phyloP scores from a whole-genome alignment of 345 rosid genomes.

The Rhizophora apiculata region DNA sequence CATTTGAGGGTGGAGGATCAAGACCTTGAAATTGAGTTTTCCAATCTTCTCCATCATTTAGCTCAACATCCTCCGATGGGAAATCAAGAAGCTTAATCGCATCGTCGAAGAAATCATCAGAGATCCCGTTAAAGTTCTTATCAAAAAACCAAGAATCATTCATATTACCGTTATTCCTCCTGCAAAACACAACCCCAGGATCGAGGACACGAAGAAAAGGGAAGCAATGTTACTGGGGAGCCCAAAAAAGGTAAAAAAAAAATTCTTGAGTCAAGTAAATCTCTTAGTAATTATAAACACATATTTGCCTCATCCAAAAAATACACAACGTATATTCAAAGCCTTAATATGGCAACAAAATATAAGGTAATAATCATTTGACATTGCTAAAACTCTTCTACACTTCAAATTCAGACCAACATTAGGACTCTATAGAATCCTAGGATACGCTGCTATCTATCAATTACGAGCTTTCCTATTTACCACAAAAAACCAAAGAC shows the following conservation, averaged over 20 bases:
- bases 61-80: constrained; percentile 60
- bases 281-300: too few relatives aligned
- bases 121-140: constrained; percentile 40
- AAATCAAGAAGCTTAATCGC: constrained; percentile 46
- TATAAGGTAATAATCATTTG: too few relatives aligned
- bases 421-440: not conserved
- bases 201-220: not conserved
- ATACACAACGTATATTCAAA: too few relatives aligned
- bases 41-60: constrained; percentile 52
- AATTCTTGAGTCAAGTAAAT: too few relatives aligned
- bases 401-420: not conserved
- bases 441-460: not conserved
- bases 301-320: too few relatives aligned
- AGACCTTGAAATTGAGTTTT: constrained; percentile 52
- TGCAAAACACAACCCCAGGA: constrained; percentile 3
- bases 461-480: not conserved
- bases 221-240: too few relatives aligned
- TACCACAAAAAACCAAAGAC: not conserved
- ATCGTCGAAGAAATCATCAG: constrained; percentile 63
- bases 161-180: constrained; percentile 17
- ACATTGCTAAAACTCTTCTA: too few relatives aligned
- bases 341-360: too few relatives aligned
- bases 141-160: constrained; percentile 48
- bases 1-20: constrained; percentile 57
- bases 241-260: too few relatives aligned